Conservation (phyloP, 2,329 filamentous ascomycete species). For the Chaetomium globosum region DNA sequence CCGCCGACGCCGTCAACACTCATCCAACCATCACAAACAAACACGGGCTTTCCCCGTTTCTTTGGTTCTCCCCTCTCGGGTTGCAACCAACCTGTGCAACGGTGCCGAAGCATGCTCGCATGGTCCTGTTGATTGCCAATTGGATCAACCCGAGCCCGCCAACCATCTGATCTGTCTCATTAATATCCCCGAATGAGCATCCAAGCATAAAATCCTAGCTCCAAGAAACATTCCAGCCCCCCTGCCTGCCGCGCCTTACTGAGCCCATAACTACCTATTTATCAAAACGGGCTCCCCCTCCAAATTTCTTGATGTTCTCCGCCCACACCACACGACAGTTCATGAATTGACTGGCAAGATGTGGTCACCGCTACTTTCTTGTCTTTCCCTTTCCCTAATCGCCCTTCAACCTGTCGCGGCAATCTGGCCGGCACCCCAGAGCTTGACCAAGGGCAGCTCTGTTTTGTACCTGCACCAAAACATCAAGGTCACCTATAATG, state of each 20-base stretch:
- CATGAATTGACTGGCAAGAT: slow-evolving; percentile 31
- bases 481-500: slow-evolving; percentile 62
- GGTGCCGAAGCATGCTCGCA: slow-evolving; percentile 15
- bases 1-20: not conserved
- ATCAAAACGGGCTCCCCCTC: not conserved
- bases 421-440: slow-evolving; percentile 60
- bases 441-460: slow-evolving; percentile 54
- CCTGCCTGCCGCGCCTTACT: not conserved
- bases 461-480: slow-evolving; percentile 57
- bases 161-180: slow-evolving; percentile 20
- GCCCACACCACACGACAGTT: not conserved
- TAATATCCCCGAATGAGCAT: slow-evolving; percentile 21
- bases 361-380: slow-evolving; percentile 36
- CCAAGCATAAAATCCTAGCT: not conserved
- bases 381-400: slow-evolving; percentile 47
- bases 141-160: slow-evolving; percentile 19
- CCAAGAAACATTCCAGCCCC: slow-evolving; percentile 13
- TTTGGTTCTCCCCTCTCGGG: slow-evolving; percentile 14
- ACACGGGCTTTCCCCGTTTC: not conserved
- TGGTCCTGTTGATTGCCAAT: slow-evolving; percentile 21
- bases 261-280: not conserved
- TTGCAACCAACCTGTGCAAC: slow-evolving; percentile 28
- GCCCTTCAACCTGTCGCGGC: slow-evolving; percentile 51
- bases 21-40: slow-evolving; percentile 11
- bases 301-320: not conserved